Evolutionary conservation across 2,329 filamentous ascomycete genomes (phyloP), one percentile per base, ranked within the genome.

Genomic region (Arthroderma uncinatum): DNA sequence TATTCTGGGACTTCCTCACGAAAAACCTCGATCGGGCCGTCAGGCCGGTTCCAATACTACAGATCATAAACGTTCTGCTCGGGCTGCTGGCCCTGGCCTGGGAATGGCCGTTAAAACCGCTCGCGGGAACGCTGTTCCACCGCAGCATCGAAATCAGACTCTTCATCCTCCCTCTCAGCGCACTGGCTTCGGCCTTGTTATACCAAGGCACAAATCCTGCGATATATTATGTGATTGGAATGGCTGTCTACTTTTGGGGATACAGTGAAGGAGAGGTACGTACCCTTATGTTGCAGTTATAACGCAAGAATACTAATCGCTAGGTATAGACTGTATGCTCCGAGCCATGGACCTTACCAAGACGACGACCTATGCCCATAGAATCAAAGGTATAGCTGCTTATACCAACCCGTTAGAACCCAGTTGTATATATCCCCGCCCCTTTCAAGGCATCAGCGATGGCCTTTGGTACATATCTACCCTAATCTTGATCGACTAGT

Each of bases 1-100:
- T 98, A 69, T 95, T 98, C 76, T 98, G 88, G 86, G 93, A 98
- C 74, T 95, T 95, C 71, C 75, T 93, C 63, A 96, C 92, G 60
- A 90, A 89, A 68, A 90, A 89, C 65, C 83, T 98, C 65, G 89
- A 98, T 69, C 79, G 77, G 57, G 87, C 86, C 53, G 89, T 97
- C 61, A 90, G 87, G 67, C 92, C 92, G 0, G 72, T 93, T n/a
- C 93, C 93, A 1, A 78, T 90, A 54, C 78, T 98, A 14, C 93
- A 98, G 71, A 87, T 86, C 67, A 79, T 97, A 75, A 98, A 98
- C 68, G 76, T 98, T 23, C 21, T 96, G 47, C 79, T 95, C 67
- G 91, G 89, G 14, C 64, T 97, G 58, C 70, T 86, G 61, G 85
- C 88, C 66, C 73, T 97, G 28, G 86, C 85, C 4, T 91, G 89